Evolutionary conservation across 768 basidiomycete genomes (phyloP).

Genomic region (Amyloporia xantha): DNA sequence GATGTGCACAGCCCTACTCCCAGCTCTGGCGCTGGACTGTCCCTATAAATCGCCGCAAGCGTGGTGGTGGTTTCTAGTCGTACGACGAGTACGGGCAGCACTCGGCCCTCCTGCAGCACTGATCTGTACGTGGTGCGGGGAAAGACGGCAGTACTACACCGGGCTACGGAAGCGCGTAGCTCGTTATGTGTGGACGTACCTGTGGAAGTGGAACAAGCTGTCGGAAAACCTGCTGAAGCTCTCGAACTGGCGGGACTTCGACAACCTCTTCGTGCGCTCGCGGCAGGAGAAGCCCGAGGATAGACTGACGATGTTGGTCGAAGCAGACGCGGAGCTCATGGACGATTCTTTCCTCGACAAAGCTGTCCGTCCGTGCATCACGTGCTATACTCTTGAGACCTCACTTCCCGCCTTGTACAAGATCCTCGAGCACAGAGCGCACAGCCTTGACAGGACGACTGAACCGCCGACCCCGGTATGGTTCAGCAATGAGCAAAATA

Average conservation of each 20-base stretch:
- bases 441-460: neutral
- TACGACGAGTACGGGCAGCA: neutral
- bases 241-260: neutral
- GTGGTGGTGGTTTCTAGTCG: conserved; percentile 7
- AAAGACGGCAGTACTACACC: too few species aligned
- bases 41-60: conserved; percentile 13
- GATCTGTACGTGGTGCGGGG: too few species aligned
- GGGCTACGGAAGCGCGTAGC: too few species aligned
- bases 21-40: conserved; percentile 7
- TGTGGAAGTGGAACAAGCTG: too few species aligned
- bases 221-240: neutral
- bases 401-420: neutral
- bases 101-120: too few species aligned
- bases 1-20: conserved; percentile 4
- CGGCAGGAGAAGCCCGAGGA: neutral
- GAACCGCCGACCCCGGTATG: neutral
- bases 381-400: neutral
- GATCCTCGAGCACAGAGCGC: neutral
- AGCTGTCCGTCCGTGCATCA: conserved; percentile 9
- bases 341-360: conserved; percentile 12
- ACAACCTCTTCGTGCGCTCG: neutral
- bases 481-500: neutral
- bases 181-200: too few species aligned
- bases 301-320: neutral
- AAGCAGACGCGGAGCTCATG: conserved; percentile 12